A percentile compares a stretch with the other conserved stretches of the same genome.
phyloP scores from a whole-genome alignment of 805 yeast genomes.

The Barnettozyma sp. region DNA sequence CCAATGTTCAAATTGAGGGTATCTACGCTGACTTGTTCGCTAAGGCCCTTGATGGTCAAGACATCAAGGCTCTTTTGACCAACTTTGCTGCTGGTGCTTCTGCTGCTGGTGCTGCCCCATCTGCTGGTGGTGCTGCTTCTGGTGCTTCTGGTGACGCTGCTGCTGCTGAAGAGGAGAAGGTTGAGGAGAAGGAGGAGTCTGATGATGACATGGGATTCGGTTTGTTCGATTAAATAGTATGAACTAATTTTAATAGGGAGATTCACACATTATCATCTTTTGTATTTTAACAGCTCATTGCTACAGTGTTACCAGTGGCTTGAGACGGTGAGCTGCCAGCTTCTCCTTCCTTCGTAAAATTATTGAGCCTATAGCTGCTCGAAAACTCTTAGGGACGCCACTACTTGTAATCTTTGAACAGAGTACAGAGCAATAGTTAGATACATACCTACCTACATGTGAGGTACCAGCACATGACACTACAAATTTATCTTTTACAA shows the following conservation, averaged over 20 bases:
- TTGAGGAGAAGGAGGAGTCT: conserved; percentile 44
- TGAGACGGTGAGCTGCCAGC: too few relatives aligned
- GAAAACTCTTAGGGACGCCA: background rate
- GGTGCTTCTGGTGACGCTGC: conserved; percentile 57
- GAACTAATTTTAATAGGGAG: too few relatives aligned
- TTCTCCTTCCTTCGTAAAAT: too few relatives aligned
- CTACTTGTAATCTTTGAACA: background rate
- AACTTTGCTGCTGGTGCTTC: conserved; percentile 65
- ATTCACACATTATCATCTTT: too few relatives aligned
- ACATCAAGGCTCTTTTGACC: conserved; percentile 75
- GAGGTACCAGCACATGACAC: background rate
- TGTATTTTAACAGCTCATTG: too few relatives aligned
- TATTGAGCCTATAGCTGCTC: too few relatives aligned
- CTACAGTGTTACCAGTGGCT: too few relatives aligned
- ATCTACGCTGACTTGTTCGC: conserved; percentile 88
- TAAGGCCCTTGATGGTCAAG: conserved; percentile 79
- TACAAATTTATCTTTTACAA: conserved; percentile 2
- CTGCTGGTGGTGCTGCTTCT: conserved; percentile 54
- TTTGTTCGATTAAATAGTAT: conserved; percentile 66
- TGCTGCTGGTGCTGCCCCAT: conserved; percentile 66
- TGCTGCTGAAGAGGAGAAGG: conserved; percentile 52
- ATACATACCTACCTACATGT: background rate
- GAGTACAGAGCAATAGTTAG: background rate
- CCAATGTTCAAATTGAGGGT: conserved; percentile 73
- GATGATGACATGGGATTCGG: conserved; percentile 94